Evolutionary conservation across 495 filamentous ascomycete species (phyloP).

Genomic region (Lichina pygmaea): DNA sequence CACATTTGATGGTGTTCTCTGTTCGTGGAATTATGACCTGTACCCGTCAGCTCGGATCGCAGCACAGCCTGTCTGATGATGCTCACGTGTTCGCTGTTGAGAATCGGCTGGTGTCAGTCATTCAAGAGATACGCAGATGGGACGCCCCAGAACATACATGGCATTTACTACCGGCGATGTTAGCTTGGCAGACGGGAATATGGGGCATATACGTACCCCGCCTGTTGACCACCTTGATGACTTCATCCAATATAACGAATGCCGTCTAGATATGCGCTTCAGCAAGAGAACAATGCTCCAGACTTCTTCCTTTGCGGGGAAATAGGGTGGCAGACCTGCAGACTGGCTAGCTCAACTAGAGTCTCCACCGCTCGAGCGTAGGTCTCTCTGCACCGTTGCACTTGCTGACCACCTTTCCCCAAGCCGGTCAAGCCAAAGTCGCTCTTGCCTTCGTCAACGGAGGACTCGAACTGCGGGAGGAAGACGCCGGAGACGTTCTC

Average conservation of each 20-base stretch:
- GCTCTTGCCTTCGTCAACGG: conserved; percentile 60
- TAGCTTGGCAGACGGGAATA: conserved; percentile 1
- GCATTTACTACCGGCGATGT: conserved; percentile 46
- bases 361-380: conserved; percentile 96
- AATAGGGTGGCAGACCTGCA: conserved; percentile 29
- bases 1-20: conserved; percentile 95
- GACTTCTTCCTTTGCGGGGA: too few species aligned
- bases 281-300: background rate
- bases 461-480: conserved; percentile 79
- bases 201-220: conserved; percentile 30
- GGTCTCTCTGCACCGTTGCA: conserved; percentile 81
- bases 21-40: conserved; percentile 97
- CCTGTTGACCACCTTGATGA: conserved; percentile 97
- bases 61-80: conserved; percentile 8
- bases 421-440: conserved; percentile 92
- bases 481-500: conserved; percentile 97
- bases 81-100: conserved; percentile 6
- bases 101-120: conserved; percentile 5
- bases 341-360: conserved; percentile 80
- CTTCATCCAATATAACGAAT: conserved; percentile 92
- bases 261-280: conserved; percentile 33
- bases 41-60: conserved; percentile 15
- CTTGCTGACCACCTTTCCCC: conserved; percentile 92
- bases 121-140: background rate
- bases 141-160: conserved; percentile 31